Percentiles rank a stretch among this genome's conserved stretches.
Evolutionary conservation across 768 basidiomycete species (phyloP).

Genomic region (Naganishia friedmannii): DNA sequence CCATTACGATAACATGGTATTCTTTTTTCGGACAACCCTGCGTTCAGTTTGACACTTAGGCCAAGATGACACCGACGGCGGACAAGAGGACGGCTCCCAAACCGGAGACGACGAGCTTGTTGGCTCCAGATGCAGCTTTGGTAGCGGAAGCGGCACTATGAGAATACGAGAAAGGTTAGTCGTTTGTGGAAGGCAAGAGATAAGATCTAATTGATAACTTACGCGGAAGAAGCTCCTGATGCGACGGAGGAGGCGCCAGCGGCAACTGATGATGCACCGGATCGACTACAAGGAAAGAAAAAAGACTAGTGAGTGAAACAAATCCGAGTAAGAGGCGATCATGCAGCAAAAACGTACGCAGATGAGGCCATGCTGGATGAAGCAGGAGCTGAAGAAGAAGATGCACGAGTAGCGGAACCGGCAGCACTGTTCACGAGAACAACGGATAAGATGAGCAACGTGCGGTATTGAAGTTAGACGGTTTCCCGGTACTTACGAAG

Average conservation of each 20-base stretch:
- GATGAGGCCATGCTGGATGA: slow-evolving; percentile 32
- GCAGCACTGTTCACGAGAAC: neutral
- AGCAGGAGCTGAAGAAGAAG: neutral
- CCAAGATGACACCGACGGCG: slow-evolving; percentile 26
- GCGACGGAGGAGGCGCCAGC: slow-evolving; percentile 2
- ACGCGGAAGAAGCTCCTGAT: slow-evolving; percentile 22
- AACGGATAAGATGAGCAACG: neutral
- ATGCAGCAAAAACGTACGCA: neutral
- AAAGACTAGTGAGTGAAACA: neutral
- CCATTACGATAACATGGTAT: neutral
- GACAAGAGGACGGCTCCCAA: slow-evolving; percentile 24
- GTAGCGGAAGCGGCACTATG: slow-evolving; percentile 19
- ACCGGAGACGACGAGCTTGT: slow-evolving; percentile 28
- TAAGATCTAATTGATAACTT: neutral
- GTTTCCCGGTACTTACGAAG: neutral
- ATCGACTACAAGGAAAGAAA: neutral
- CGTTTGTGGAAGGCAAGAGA: neutral
- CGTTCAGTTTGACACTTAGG: slow-evolving; percentile 3
- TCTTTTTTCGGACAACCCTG: neutral
- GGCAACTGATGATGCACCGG: slow-evolving; percentile 8
- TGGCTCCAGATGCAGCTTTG: slow-evolving; percentile 17
- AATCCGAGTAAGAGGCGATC: neutral
- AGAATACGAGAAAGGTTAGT: neutral
- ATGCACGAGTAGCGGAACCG: neutral
- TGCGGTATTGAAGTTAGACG: neutral